phyloP scores from a whole-genome alignment of 2,329 filamentous ascomycete species.

The Metarhizium humberi region DNA sequence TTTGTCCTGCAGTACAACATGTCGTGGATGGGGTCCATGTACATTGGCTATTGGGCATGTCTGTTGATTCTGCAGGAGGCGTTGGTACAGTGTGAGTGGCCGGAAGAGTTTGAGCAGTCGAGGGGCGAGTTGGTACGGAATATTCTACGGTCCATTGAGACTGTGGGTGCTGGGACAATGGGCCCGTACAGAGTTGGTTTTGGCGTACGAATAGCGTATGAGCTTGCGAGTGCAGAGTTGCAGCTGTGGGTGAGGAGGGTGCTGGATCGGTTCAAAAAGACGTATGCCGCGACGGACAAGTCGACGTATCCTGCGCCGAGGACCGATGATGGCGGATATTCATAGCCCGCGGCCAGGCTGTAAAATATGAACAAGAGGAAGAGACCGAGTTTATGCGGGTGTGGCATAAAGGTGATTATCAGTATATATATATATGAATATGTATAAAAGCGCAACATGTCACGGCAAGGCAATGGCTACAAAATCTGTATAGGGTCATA shows the following conservation, averaged over 20 bases:
- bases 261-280: constrained; percentile 20
- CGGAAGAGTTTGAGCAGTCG: constrained; percentile 15
- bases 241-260: constrained; percentile 25
- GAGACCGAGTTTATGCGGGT: not conserved
- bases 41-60: constrained; percentile 28
- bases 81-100: constrained; percentile 22
- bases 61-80: constrained; percentile 30
- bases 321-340: constrained; percentile 9
- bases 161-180: constrained; percentile 25
- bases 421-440: too few species aligned
- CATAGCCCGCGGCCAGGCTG: not conserved
- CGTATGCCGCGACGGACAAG: constrained; percentile 24
- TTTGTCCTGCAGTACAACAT: constrained; percentile 21
- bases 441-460: not conserved
- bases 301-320: constrained; percentile 17
- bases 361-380: not conserved
- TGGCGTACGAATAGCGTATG: constrained; percentile 27
- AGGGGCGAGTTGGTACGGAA: constrained; percentile 19
- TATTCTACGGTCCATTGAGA: constrained; percentile 29
- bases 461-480: not conserved
- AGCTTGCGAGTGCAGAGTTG: constrained; percentile 24
- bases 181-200: constrained; percentile 29
- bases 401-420: too few species aligned
- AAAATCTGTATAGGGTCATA: not conserved
- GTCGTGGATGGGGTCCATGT: constrained; percentile 24